Base-by-base conservation (phyloP, 2,329 filamentous ascomycete genomes). In the Penicillium sp. region DNA sequence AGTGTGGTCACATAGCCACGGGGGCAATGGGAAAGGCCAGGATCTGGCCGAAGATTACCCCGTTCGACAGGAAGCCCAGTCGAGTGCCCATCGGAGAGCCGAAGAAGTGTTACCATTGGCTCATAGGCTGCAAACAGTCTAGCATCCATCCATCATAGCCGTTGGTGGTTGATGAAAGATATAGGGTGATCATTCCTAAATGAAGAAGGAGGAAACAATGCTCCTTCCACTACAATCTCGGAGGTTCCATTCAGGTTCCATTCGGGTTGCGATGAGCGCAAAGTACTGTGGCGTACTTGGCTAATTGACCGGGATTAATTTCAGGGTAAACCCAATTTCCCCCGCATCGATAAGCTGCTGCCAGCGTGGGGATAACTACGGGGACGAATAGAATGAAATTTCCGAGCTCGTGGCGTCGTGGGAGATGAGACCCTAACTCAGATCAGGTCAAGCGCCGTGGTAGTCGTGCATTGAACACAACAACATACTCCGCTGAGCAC, bases 81-180 rank as follows among this genome's bases (percentile, higher is more conserved):
- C 44, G 39, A 18, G 44, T 45, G 12, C 52, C 52, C 1, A 39
- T 42, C 15, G 52, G 52, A 23, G 12, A 13, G 16, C 9, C 44
- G 39, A 54, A 51, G 29, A 47, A 54, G 3, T 47, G 1, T 41
- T 54, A 44, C 52, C 52, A 54, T 23, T 51, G 47, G 18, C 31
- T 45, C 44, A 54, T 51, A 1, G 52, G 45, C 26, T 54, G 52
- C 9, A 54, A 33, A 4, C 52, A 47, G 18, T 54, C 51, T 3
- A 54, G 31, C 52, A 54, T 47, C 4, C 47, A 54, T 13, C 52
- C 52, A 16, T 54, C 52, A 24, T 54, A 54, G 18, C 52, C 52
- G 21, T 47, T 47, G 23, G 49, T 52, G 4, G 45, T 49, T n/a
- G 49, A 52, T 13, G 49, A 54, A 15, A 52, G 36, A n/a, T 49